phyloP scores from a whole-genome alignment of 441 rosid genomes.

The Gossypium armourianum region DNA sequence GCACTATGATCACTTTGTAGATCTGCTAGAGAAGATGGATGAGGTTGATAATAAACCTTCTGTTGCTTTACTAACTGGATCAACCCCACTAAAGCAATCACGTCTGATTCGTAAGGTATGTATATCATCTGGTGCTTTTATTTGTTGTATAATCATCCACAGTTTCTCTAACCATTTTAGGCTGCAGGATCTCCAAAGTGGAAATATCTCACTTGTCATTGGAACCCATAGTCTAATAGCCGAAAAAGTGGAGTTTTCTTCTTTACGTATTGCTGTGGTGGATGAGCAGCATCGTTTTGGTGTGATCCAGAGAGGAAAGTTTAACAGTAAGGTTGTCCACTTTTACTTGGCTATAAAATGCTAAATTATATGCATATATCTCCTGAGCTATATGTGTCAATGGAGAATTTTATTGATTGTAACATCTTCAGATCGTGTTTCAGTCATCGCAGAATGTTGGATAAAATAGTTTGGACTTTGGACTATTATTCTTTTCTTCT shows the following conservation, averaged over 20 bases:
- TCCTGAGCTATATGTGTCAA: neutral
- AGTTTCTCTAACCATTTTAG: slow-evolving; percentile 18
- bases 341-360: slow-evolving; percentile 11
- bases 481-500: neutral
- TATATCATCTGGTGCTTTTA: slow-evolving; percentile 20
- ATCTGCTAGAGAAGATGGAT: slow-evolving; percentile 56
- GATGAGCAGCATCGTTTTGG: slow-evolving; percentile 99
- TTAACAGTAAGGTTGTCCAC: slow-evolving; percentile 77
- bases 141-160: slow-evolving; percentile 9
- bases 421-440: neutral
- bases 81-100: slow-evolving; percentile 64
- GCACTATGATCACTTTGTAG: slow-evolving; percentile 69
- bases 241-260: slow-evolving; percentile 66
- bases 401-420: neutral
- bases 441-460: neutral
- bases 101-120: slow-evolving; percentile 80
- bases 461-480: neutral
- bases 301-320: slow-evolving; percentile 88
- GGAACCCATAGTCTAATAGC: slow-evolving; percentile 92
- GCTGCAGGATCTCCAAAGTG: slow-evolving; percentile 68
- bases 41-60: slow-evolving; percentile 52
- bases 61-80: slow-evolving; percentile 78
- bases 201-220: slow-evolving; percentile 71
- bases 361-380: slow-evolving; percentile 5
- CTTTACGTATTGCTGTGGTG: slow-evolving; percentile 78